Conservation (phyloP, 257 asterid species). For the Solanum infundibuliforme region DNA sequence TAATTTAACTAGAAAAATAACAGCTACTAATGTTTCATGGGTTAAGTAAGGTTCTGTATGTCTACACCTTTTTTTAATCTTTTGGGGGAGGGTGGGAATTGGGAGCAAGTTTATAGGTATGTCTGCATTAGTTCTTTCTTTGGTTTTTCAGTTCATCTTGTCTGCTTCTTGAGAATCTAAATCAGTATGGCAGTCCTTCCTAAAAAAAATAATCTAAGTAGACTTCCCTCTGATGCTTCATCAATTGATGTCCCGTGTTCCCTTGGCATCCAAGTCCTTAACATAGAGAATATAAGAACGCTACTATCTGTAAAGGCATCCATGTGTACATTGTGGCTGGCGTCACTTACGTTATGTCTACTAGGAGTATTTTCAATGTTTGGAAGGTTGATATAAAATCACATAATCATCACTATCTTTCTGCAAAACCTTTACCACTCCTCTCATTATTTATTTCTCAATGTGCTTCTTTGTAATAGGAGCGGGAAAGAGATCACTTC, state of each 20-base stretch:
- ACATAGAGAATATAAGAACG: background rate
- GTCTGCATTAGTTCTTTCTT: background rate
- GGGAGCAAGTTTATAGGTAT: background rate
- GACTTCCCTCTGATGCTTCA: background rate
- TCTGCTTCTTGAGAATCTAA: background rate
- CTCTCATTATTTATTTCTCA: background rate
- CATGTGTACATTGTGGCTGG: background rate
- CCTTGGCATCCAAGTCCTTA: background rate
- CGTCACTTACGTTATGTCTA: background rate
- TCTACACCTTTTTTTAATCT: background rate
- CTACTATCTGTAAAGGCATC: background rate
- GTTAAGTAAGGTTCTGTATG: background rate
- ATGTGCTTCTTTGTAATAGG: slow-evolving; percentile 34
- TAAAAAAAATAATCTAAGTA: background rate
- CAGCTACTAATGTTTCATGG: background rate
- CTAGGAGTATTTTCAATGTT: background rate
- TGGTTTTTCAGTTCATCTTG: background rate
- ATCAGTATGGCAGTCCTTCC: background rate
- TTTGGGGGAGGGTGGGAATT: background rate
- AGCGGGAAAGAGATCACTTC: slow-evolving; percentile 92
- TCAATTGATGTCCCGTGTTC: background rate
- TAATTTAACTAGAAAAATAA: background rate
- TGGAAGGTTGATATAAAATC: background rate
- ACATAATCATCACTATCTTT: background rate
- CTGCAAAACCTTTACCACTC: background rate